A percentile compares a stretch with the other conserved stretches of the same genome.
Conservation (phyloP, 192 early-diverging fungal species). For the Dispira simplex region DNA sequence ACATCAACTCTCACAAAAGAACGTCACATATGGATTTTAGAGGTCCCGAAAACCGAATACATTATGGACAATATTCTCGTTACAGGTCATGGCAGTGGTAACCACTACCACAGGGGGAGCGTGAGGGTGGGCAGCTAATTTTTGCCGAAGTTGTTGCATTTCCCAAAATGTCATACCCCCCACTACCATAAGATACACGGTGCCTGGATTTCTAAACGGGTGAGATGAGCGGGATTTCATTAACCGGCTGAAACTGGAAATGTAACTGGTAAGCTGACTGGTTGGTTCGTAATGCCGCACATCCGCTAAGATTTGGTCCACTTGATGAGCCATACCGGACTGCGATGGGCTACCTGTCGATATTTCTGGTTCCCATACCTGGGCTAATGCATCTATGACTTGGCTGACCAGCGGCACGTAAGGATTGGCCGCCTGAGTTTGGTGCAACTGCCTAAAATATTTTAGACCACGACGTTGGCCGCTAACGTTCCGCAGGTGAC, state of each 20-base stretch:
- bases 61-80: neutral
- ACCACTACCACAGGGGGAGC: neutral
- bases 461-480: neutral
- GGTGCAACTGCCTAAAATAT: neutral
- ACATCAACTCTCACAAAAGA: too few species aligned
- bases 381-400: neutral
- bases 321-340: neutral
- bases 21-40: too few species aligned
- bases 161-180: constrained; percentile 11
- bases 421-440: neutral
- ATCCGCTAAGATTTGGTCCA: neutral
- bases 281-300: neutral
- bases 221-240: neutral
- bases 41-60: too few species aligned
- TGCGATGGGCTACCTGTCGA: neutral
- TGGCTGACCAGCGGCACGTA: constrained; percentile 2
- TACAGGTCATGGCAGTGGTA: constrained; percentile 4
- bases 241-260: constrained; percentile 1
- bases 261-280: neutral
- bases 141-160: neutral
- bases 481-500: neutral
- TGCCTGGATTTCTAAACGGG: neutral
- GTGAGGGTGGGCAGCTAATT: neutral
- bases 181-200: constrained; percentile 1
- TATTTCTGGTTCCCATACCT: neutral